Evolutionary conservation across 2,329 filamentous ascomycete species (phyloP).

Genomic region (Bimuria novae-zelandiae): DNA sequence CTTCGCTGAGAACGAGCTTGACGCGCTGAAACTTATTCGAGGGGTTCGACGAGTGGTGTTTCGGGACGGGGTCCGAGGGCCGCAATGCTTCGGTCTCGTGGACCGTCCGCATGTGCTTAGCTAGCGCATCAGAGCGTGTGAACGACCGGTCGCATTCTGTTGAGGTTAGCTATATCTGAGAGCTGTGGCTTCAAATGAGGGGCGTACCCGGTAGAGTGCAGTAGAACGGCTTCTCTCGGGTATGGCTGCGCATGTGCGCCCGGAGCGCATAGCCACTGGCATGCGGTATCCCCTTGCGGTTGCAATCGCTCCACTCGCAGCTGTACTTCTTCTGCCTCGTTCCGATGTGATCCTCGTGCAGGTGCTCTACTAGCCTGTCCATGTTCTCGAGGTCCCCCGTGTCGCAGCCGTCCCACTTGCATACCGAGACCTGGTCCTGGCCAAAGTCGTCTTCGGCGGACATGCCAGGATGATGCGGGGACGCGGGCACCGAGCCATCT

Average conservation of each 20-base stretch:
- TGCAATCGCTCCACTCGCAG: constrained; percentile 96
- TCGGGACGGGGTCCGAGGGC: constrained; percentile 73
- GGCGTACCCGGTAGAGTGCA: constrained; percentile 87
- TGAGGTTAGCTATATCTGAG: constrained; percentile 5
- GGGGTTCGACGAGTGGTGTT: constrained; percentile 58
- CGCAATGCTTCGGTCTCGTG: constrained; percentile 94
- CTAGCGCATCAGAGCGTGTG: constrained; percentile 90
- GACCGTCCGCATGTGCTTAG: constrained; percentile 98
- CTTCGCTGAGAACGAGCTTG: constrained; percentile 50
- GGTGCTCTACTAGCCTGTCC: constrained; percentile 57
- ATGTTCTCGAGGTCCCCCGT: constrained; percentile 56
- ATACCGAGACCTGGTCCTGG: constrained; percentile 53
- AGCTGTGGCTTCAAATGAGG: too few relatives aligned
- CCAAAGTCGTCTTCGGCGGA: constrained; percentile 49
- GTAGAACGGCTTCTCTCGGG: constrained; percentile 97
- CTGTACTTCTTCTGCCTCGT: constrained; percentile 93
- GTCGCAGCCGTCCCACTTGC: constrained; percentile 58
- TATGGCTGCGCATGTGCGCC: constrained; percentile 97
- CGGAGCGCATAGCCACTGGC: constrained; percentile 95
- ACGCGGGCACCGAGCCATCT: constrained; percentile 72
- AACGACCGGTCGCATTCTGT: constrained; percentile 96
- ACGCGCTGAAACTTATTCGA: constrained; percentile 53
- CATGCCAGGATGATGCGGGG: constrained; percentile 49
- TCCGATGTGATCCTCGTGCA: constrained; percentile 90
- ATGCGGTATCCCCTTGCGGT: constrained; percentile 85